These are phyloP conservation scores for Conringia planisiliqua DNA, from an alignment of 345 rosid species.

Conservation along the genomic window DNA sequence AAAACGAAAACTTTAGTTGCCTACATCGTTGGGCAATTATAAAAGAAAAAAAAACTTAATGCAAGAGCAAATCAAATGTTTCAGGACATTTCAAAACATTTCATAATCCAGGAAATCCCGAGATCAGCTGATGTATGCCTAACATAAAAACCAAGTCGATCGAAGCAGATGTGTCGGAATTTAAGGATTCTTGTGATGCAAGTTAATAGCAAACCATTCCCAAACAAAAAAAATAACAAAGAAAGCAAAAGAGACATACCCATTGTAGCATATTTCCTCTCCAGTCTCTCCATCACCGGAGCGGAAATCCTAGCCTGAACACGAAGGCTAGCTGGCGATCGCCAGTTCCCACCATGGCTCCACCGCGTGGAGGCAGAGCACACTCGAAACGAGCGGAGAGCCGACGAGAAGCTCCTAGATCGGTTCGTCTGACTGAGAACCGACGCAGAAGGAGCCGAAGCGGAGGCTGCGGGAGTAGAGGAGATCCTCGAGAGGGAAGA, in stretches of 20 bases:
- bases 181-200: constrained; percentile 17
- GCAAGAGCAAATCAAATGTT: constrained; percentile 4
- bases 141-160: constrained; percentile 1
- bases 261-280: constrained; percentile 52
- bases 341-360: constrained; percentile 43
- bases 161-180: not conserved
- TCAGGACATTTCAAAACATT: not conserved
- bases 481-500: constrained; percentile 30
- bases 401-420: constrained; percentile 40
- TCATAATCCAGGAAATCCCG: not conserved
- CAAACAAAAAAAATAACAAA: not conserved
- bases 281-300: constrained; percentile 47
- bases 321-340: constrained; percentile 42
- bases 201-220: constrained; percentile 1
- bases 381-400: constrained; percentile 33
- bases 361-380: constrained; percentile 38
- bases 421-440: constrained; percentile 30
- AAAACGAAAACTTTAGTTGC: not conserved
- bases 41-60: not conserved
- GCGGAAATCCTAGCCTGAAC: constrained; percentile 39
- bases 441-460: constrained; percentile 26
- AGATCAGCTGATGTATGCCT: not conserved
- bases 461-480: constrained; percentile 14
- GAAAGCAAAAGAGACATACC: constrained; percentile 35
- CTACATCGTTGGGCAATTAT: not conserved